Evolutionary conservation across 805 yeast species (phyloP), one percentile per base, ranked within the genome.

Genomic region (Suhomyces sp.): DNA sequence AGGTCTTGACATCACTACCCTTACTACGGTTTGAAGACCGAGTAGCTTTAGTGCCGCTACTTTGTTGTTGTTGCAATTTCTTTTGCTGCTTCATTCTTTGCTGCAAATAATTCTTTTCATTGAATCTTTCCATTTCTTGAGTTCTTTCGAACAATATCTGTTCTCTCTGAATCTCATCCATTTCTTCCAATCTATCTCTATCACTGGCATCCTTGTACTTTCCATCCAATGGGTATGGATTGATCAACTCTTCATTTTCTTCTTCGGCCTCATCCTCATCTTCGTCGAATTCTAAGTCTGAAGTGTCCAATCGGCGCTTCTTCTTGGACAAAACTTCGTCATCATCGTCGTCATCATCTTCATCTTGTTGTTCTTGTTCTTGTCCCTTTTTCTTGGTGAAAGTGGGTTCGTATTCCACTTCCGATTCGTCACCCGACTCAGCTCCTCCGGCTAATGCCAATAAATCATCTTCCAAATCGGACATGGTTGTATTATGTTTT

Each of bases 91-190:
- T 77, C 49, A 87, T 83, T 62, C 98, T 83, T 55, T 87, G 82
- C 19, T 85, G 88, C 51, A 95, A 77, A 50, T 83, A 81, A 56
- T 77, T 76, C 54, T 88, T 79, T 63, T 93, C 98, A 40, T 85
- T 81, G 62, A 72, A 90, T 47, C 84, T 79, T 59, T 91, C 95
- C 79, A 87, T 77, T 43, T 86, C 95, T 62, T 88, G 96, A 6
- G 87, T 77, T 61, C 99, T 86, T 38, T 91, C 98, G 50, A 87
- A 93, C 37, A 93, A 73, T 37, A 88, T 77, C 48, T 84, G 81
- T 67, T 93, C 98, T 53, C 98, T 83, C 52, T 86, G 86, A 58
- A 93, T 77, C 68, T 93, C 98, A 37, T 91, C 95, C 80, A 93
- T 74, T 31, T 72, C 80, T 52, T 85, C 65, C 47, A 76, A 67